These are phyloP conservation scores for Ophiostoma ips DNA, from an alignment of 2,329 filamentous ascomycete species.

Conservation along the genomic window DNA sequence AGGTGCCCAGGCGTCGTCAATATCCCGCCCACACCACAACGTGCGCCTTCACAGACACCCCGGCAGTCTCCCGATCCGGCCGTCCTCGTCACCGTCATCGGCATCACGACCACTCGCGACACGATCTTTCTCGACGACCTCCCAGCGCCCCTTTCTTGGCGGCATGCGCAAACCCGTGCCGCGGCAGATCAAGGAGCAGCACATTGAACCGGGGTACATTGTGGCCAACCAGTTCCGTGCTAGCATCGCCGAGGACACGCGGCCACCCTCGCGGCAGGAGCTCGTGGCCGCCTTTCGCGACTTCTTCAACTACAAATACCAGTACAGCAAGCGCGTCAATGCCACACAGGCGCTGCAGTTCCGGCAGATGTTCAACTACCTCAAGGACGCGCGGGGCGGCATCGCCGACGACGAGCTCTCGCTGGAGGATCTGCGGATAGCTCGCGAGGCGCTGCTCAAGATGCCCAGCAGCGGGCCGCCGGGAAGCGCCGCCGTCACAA, in stretches of 20 bases:
- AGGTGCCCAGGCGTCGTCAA: too few species aligned
- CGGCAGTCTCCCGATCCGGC: neutral
- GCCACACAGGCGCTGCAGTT: constrained; percentile 52
- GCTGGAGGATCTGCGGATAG: constrained; percentile 29
- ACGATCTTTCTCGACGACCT: constrained; percentile 2
- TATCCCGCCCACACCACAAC: neutral
- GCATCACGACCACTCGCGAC: neutral
- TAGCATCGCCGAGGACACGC: constrained; percentile 45
- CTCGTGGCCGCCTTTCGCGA: constrained; percentile 49
- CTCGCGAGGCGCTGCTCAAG: constrained; percentile 22
- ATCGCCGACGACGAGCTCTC: constrained; percentile 18
- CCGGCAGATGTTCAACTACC: constrained; percentile 32
- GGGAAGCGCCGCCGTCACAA: neutral
- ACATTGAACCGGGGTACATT: constrained; percentile 57
- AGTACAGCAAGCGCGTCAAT: constrained; percentile 38
- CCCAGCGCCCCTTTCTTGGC: constrained; percentile 45
- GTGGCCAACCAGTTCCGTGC: constrained; percentile 55
- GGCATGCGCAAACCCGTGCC: constrained; percentile 44
- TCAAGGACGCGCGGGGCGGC: constrained; percentile 19
- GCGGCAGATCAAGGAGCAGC: constrained; percentile 44
- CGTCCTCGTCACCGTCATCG: neutral
- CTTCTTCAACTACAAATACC: constrained; percentile 46
- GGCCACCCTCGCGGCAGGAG: constrained; percentile 49
- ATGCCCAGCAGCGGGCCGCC: neutral
- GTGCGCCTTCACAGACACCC: neutral